Evolutionary conservation across 1,284 basidiomycete genomes (phyloP).

Genomic region (Boletus semigastroideus): DNA sequence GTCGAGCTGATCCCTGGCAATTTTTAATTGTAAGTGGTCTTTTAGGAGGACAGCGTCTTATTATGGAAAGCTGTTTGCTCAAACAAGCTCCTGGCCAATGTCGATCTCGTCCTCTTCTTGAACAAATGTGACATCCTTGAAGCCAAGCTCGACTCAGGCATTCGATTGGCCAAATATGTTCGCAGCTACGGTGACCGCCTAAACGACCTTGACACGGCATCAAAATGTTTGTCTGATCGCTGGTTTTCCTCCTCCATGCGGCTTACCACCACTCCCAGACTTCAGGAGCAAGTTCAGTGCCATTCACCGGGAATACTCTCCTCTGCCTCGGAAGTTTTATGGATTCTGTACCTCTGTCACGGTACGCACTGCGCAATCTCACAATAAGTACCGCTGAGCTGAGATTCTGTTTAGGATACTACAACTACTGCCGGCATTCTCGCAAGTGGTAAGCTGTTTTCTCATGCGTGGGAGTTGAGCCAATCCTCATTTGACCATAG

Average conservation of each 20-base stretch:
- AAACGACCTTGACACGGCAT: slow-evolving; percentile 69
- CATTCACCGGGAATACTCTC: slow-evolving; percentile 76
- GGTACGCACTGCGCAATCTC: slow-evolving; percentile 32
- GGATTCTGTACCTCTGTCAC: slow-evolving; percentile 79
- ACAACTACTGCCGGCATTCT: slow-evolving; percentile 75
- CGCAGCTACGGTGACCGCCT: slow-evolving; percentile 70
- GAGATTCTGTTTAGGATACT: slow-evolving; percentile 50
- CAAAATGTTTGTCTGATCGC: slow-evolving; percentile 54
- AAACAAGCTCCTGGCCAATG: slow-evolving; percentile 68
- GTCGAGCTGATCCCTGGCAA: background rate
- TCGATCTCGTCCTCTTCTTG: slow-evolving; percentile 74
- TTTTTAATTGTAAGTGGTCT: background rate
- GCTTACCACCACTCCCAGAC: slow-evolving; percentile 42
- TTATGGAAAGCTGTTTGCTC: slow-evolving; percentile 77
- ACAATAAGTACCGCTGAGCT: background rate
- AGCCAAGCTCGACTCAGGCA: slow-evolving; percentile 60
- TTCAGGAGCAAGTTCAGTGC: slow-evolving; percentile 74
- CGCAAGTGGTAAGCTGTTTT: slow-evolving; percentile 56
- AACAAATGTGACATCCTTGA: slow-evolving; percentile 80
- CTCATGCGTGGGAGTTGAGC: background rate
- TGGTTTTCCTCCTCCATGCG: background rate
- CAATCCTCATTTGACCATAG: slow-evolving; percentile 16
- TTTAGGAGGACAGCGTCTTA: slow-evolving; percentile 74
- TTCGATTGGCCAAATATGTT: slow-evolving; percentile 65
- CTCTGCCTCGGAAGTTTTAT: slow-evolving; percentile 73